Evolutionary conservation across 306 rosid genomes (phyloP), one percentile per base, ranked within the genome.

Genomic region (Fragaria vesca): DNA sequence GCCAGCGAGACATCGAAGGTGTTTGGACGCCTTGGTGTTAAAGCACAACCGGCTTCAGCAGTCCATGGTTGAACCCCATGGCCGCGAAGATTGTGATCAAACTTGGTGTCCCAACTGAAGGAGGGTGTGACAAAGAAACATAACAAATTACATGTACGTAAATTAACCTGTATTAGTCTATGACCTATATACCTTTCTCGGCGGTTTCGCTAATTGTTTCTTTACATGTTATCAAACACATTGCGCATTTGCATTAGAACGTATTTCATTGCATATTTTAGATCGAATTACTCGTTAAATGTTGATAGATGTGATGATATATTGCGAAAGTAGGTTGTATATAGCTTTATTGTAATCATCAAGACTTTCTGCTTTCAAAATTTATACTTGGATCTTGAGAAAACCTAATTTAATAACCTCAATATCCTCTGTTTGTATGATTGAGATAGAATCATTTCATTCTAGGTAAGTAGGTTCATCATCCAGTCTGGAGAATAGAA

Each of bases 401-500:
- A n/a, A 36, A 66, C 57, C 69, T 26, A 40, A 57, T 40, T 57
- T 4, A 42, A 60, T 21, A 43, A 36, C 16, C 57, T 15, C 43
- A 26, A 47, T 28, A 47, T 70, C 24, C 20, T 43, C 24, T 40
- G 8, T 17, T 36, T 28, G n/a, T 47, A 61, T 74, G 60, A 74
- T 61, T 74, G 78, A 34, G 45, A 60, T 58, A 42, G 13, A 74
- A 74, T 74, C 70, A 43, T 60, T 26, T 60, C 30, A 60, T 42
- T 74, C 1, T 43, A 60, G 78, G 78, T 74, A 60, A 60, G 78
- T 17, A 43, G 78, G 69, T 61, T 74, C 2, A 74, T 61, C 70
- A 16, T 74, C 69, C 70, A 60, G 77, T 16, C 60, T 61, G 70
- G 69, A 74, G 34, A 74, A 61, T 74, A 24, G 11, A 42, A 5